Percentiles rank a stretch among this genome's conserved stretches.
Evolutionary conservation across 257 asterid genomes (phyloP).

Genomic region (Petrea volubilis): DNA sequence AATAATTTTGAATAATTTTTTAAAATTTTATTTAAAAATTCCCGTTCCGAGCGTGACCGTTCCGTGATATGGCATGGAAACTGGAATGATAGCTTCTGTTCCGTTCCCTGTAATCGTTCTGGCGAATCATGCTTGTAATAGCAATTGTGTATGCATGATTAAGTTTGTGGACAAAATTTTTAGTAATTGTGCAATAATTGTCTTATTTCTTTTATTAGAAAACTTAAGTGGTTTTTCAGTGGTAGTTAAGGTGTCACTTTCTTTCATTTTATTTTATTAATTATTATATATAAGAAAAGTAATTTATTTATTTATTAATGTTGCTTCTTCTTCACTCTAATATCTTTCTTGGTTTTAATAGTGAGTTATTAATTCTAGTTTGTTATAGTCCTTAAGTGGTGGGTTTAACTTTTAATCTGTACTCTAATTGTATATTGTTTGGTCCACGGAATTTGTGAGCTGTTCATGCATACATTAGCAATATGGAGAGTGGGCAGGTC

Average conservation of each 20-base stretch:
- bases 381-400: conserved; percentile 12
- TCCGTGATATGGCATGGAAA: too few relatives aligned
- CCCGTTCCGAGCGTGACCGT: too few relatives aligned
- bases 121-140: too few relatives aligned
- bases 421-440: background rate
- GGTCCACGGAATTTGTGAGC: conserved; percentile 30
- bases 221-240: conserved; percentile 26
- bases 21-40: too few relatives aligned
- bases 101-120: too few relatives aligned
- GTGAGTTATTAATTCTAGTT: background rate
- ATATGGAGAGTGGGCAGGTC: conserved; percentile 21
- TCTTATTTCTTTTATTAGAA: background rate
- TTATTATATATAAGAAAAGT: background rate
- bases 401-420: conserved; percentile 17
- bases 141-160: conserved; percentile 10
- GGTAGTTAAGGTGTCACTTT: conserved; percentile 29
- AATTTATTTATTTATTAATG: too few relatives aligned
- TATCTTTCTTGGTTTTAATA: background rate
- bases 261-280: conserved; percentile 13
- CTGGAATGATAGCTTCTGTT: too few relatives aligned
- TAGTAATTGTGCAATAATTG: conserved; percentile 17
- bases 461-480: conserved; percentile 16
- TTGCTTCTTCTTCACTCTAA: conserved; percentile 20
- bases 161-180: background rate
- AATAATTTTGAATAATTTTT: too few relatives aligned